These are phyloP conservation scores for Lipomyces sp. DNA, from an alignment of 805 yeast genomes.

Conservation along the genomic window DNA sequence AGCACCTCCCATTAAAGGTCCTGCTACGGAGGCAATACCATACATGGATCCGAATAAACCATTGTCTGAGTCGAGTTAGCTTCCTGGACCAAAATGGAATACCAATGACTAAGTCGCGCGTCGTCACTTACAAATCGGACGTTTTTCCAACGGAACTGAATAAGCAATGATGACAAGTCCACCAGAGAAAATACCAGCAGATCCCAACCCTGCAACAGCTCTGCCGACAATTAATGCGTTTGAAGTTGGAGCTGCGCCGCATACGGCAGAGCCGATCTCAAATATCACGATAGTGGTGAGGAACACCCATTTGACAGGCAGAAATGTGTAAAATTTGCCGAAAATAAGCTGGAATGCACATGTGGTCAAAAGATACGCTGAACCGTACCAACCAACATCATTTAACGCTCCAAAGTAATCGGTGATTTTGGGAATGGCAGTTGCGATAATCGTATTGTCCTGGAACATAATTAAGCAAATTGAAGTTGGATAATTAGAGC, in stretches of 20 bases:
- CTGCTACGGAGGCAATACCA: conserved; percentile 52
- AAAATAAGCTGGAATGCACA: conserved; percentile 19
- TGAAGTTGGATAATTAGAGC: not conserved
- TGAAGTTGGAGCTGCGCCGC: conserved; percentile 47
- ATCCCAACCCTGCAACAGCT: conserved; percentile 72
- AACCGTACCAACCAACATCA: conserved; percentile 23
- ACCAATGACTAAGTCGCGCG: not conserved
- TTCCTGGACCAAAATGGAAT: not conserved
- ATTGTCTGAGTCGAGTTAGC: conserved; percentile 12
- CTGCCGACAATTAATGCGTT: conserved; percentile 70
- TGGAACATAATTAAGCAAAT: not conserved
- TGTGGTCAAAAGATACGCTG: conserved; percentile 13
- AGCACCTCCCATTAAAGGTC: conserved; percentile 61
- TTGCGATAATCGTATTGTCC: conserved; percentile 22
- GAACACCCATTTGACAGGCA: conserved; percentile 17
- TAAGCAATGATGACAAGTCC: conserved; percentile 62
- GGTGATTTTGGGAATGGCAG: conserved; percentile 20
- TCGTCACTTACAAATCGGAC: conserved; percentile 37
- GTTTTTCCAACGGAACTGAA: conserved; percentile 51
- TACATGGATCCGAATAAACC: conserved; percentile 41
- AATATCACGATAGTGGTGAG: conserved; percentile 45
- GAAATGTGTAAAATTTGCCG: conserved; percentile 17
- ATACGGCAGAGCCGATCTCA: conserved; percentile 44
- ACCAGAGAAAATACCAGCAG: conserved; percentile 65
- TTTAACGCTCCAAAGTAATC: conserved; percentile 17